phyloP scores from a whole-genome alignment of 495 filamentous ascomycete species.

The Sabuloglossum arenarium region DNA sequence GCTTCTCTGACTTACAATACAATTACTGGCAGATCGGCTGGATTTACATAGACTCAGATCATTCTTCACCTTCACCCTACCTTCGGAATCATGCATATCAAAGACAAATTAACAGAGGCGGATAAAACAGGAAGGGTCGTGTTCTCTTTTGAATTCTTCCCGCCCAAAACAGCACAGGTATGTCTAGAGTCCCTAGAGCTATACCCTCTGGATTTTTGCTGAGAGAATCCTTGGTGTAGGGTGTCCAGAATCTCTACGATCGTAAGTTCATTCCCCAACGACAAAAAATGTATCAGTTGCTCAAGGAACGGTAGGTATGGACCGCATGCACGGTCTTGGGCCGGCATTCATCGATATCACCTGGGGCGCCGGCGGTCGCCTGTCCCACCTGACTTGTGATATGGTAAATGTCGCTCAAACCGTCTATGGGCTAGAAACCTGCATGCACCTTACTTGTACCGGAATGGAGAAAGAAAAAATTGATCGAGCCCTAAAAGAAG shows the following conservation, averaged over 20 bases:
- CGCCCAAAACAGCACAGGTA: constrained; percentile 87
- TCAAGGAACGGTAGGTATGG: constrained; percentile 34
- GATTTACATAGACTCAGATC: neutral
- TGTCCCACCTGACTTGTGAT: constrained; percentile 82
- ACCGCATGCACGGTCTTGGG: constrained; percentile 88
- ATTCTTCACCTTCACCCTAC: neutral
- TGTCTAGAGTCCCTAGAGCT: neutral
- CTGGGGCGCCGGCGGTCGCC: constrained; percentile 88
- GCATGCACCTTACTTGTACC: constrained; percentile 98
- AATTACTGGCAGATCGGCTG: neutral
- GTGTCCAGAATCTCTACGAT: constrained; percentile 98
- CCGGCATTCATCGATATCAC: constrained; percentile 96
- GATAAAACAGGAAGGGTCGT: constrained; percentile 51
- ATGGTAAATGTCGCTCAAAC: constrained; percentile 96
- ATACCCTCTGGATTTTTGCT: neutral
- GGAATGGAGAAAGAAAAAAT: constrained; percentile 90
- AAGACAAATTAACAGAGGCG: constrained; percentile 73
- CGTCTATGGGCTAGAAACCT: constrained; percentile 92
- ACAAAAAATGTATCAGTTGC: neutral
- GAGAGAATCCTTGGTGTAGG: constrained; percentile 22
- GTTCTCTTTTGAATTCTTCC: constrained; percentile 99
- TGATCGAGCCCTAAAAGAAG: constrained; percentile 66
- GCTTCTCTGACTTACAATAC: neutral
- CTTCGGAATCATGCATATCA: constrained; percentile 52
- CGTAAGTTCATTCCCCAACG: constrained; percentile 20